phyloP scores from a whole-genome alignment of 345 rosid genomes.

The Sonneratia caseolaris region DNA sequence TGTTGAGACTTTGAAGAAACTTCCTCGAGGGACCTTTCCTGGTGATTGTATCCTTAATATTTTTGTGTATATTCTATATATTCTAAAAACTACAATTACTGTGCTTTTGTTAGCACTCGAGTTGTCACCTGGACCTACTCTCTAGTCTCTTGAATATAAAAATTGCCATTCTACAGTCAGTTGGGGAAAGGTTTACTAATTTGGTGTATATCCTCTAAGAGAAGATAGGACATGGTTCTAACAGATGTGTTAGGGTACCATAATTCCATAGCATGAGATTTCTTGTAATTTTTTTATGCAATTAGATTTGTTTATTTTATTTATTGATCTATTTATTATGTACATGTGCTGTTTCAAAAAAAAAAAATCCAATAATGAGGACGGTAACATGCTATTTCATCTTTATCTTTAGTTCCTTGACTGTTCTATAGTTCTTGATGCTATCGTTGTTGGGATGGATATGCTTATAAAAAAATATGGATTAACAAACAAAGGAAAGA shows the following conservation, averaged over 20 bases:
- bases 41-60: slow-evolving; percentile 78
- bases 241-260: neutral
- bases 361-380: neutral
- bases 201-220: neutral
- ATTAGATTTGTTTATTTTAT: neutral
- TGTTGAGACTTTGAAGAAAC: slow-evolving; percentile 32
- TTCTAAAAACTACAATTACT: neutral
- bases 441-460: slow-evolving; percentile 88
- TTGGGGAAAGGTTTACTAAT: neutral
- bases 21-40: slow-evolving; percentile 63
- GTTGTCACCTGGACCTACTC: neutral
- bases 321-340: neutral
- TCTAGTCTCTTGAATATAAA: neutral
- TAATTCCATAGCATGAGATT: neutral
- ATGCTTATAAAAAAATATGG: slow-evolving; percentile 75
- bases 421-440: slow-evolving; percentile 69
- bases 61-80: neutral
- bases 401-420: slow-evolving; percentile 33
- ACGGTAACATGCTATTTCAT: neutral
- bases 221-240: neutral
- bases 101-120: neutral
- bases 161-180: neutral
- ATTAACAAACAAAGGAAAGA: slow-evolving; percentile 55
- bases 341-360: too few species aligned
- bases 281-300: neutral